phyloP scores from a whole-genome alignment of 1,139 yeast genomes.

The Diutina siamensis region DNA sequence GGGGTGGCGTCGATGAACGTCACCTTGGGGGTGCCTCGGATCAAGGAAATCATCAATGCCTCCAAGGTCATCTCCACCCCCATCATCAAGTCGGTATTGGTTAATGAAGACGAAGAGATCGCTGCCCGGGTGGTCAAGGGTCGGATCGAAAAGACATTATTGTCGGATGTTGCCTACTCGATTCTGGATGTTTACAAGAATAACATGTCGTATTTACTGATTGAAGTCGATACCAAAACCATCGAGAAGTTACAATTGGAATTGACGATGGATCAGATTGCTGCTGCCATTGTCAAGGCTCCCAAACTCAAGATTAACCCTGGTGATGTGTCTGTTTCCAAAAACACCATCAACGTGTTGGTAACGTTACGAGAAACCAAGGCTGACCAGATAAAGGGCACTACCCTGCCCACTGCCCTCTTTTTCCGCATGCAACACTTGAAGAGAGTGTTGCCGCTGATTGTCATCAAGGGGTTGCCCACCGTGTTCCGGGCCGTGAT shows the following conservation, averaged over 20 bases:
- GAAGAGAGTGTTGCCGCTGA: slow-evolving; percentile 72
- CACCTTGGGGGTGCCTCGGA: slow-evolving; percentile 98
- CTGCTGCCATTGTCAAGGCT: slow-evolving; percentile 68
- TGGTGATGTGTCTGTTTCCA: slow-evolving; percentile 59
- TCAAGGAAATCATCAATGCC: slow-evolving; percentile 95
- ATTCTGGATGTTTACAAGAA: slow-evolving; percentile 91
- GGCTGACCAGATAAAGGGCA: slow-evolving; percentile 20
- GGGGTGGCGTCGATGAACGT: slow-evolving; percentile 99
- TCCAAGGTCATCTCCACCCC: slow-evolving; percentile 94
- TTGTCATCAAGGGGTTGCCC: slow-evolving; percentile 88
- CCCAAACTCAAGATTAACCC: slow-evolving; percentile 79
- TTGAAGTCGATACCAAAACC: slow-evolving; percentile 72
- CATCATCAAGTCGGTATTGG: slow-evolving; percentile 87
- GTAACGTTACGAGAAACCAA: slow-evolving; percentile 48
- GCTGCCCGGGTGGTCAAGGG: slow-evolving; percentile 99
- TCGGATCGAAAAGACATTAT: slow-evolving; percentile 82
- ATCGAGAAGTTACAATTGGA: slow-evolving; percentile 88
- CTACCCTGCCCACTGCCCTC: slow-evolving; percentile 36
- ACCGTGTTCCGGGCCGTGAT: slow-evolving; percentile 93
- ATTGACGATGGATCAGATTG: slow-evolving; percentile 74
- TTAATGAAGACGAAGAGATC: slow-evolving; percentile 88
- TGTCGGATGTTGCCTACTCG: slow-evolving; percentile 77
- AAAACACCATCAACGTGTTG: slow-evolving; percentile 66
- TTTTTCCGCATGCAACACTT: slow-evolving; percentile 86
- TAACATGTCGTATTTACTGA: slow-evolving; percentile 65